A percentile compares a stretch with the other conserved stretches of the same genome.
Evolutionary conservation across 108 stramenopile species (phyloP).

Genomic region (Cylindrotheca fusiformis): DNA sequence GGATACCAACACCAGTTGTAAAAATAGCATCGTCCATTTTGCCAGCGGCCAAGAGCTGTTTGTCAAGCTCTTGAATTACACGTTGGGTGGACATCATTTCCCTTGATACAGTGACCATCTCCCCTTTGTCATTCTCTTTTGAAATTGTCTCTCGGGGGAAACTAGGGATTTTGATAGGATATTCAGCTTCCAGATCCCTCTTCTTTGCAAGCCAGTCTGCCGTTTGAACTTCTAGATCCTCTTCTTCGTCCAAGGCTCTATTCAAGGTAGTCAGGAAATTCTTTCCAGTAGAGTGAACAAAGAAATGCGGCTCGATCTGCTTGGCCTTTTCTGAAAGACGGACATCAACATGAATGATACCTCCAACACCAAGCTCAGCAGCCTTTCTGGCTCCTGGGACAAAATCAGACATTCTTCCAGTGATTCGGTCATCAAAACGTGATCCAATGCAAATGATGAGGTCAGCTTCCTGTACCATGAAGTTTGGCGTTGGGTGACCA

Average conservation of each 20-base stretch:
- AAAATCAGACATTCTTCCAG: constrained; percentile 75
- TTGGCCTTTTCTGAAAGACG: constrained; percentile 73
- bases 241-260: constrained; percentile 30
- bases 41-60: constrained; percentile 66
- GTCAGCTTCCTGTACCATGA: constrained; percentile 86
- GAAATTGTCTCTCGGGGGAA: constrained; percentile 52
- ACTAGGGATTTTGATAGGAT: constrained; percentile 71
- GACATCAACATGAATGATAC: constrained; percentile 88
- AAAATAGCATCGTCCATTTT: constrained; percentile 79
- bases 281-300: constrained; percentile 84
- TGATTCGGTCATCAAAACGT: constrained; percentile 91
- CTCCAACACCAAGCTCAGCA: constrained; percentile 79
- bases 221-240: constrained; percentile 39
- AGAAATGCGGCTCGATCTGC: constrained; percentile 80
- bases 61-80: constrained; percentile 72
- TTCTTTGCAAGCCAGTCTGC: constrained; percentile 68
- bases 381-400: constrained; percentile 82
- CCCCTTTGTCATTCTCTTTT: constrained; percentile 47
- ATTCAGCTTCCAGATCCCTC: constrained; percentile 61
- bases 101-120: constrained; percentile 28
- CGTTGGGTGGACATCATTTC: constrained; percentile 76
- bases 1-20: constrained; percentile 88
- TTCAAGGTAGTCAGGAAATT: constrained; percentile 77
- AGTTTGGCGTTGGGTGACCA: constrained; percentile 89
- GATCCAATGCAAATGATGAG: constrained; percentile 86